These are phyloP conservation scores for Knoxdaviesia capensis DNA, from an alignment of 2,329 filamentous ascomycete genomes.

Conservation along the genomic window DNA sequence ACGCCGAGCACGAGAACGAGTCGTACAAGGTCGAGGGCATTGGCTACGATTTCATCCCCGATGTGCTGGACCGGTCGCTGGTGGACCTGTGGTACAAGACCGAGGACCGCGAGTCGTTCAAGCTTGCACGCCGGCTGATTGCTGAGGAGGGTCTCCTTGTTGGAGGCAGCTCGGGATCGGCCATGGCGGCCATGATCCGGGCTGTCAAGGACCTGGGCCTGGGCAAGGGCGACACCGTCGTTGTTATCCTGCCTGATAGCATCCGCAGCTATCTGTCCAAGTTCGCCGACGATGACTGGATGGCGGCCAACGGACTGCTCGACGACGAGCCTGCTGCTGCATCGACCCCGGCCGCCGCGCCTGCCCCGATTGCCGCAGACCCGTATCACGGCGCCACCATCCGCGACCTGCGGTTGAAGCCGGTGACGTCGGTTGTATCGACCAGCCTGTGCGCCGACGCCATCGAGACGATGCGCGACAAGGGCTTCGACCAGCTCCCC, in stretches of 20 bases:
- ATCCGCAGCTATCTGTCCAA: slow-evolving; percentile 96
- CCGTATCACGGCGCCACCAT: slow-evolving; percentile 65
- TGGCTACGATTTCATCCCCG: slow-evolving; percentile 93
- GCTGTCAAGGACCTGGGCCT: slow-evolving; percentile 61
- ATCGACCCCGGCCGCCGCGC: slow-evolving; percentile 18
- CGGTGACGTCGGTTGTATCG: slow-evolving; percentile 66
- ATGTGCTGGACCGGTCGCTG: slow-evolving; percentile 61
- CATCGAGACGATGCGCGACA: slow-evolving; percentile 95
- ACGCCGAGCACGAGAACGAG: slow-evolving; percentile 61
- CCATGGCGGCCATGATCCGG: slow-evolving; percentile 62
- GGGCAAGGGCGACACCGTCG: slow-evolving; percentile 66
- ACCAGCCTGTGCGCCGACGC: slow-evolving; percentile 61
- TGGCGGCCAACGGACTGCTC: slow-evolving; percentile 85
- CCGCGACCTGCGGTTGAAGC: slow-evolving; percentile 69
- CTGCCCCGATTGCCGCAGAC: slow-evolving; percentile 28
- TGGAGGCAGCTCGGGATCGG: slow-evolving; percentile 83
- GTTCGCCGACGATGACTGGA: slow-evolving; percentile 98
- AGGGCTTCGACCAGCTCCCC: slow-evolving; percentile 92
- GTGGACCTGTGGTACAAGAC: slow-evolving; percentile 99
- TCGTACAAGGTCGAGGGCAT: slow-evolving; percentile 97
- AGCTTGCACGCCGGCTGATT: slow-evolving; percentile 75
- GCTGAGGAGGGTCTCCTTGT: slow-evolving; percentile 86
- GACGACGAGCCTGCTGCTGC: slow-evolving; percentile 25
- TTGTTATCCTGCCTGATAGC: slow-evolving; percentile 84
- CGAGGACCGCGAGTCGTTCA: slow-evolving; percentile 77